Evolutionary conservation across 2,329 filamentous ascomycete species (phyloP).

Genomic region (Clonostachys solani): DNA sequence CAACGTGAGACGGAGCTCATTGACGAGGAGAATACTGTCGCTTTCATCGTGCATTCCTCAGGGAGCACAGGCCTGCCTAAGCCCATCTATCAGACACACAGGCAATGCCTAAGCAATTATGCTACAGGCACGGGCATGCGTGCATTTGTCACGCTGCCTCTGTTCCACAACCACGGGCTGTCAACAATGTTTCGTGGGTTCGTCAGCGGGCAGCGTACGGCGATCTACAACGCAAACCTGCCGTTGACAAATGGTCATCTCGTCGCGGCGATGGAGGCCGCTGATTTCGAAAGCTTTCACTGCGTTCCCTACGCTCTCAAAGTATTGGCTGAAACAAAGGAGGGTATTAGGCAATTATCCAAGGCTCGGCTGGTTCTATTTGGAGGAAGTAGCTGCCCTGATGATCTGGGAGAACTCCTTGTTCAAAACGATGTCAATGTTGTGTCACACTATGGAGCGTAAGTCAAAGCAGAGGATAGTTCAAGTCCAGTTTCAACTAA

Average conservation of each 20-base stretch:
- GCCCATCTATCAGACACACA: constrained; percentile 55
- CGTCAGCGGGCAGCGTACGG: constrained; percentile 41
- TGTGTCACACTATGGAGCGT: constrained; percentile 51
- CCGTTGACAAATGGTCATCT: constrained; percentile 48
- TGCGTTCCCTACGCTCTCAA: constrained; percentile 63
- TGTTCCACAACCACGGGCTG: constrained; percentile 58
- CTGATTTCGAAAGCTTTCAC: constrained; percentile 46
- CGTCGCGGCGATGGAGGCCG: constrained; percentile 29
- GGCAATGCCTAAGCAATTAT: constrained; percentile 42
- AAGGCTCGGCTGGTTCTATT: constrained; percentile 49
- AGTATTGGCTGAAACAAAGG: constrained; percentile 52
- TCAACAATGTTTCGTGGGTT: constrained; percentile 50
- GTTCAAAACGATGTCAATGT: constrained; percentile 49
- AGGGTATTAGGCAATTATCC: constrained; percentile 43
- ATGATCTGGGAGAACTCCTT: constrained; percentile 51
- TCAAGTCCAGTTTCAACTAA: not conserved
- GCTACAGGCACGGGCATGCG: constrained; percentile 29
- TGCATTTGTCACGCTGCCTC: constrained; percentile 49
- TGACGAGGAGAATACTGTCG: constrained; percentile 13
- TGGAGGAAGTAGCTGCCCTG: constrained; percentile 54
- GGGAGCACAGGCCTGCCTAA: constrained; percentile 61
- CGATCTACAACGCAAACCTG: constrained; percentile 48
- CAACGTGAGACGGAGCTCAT: constrained; percentile 5
- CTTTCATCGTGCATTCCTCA: constrained; percentile 26
- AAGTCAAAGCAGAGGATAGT: constrained; percentile 11